These are phyloP conservation scores for Picea mariana DNA, from an alignment of 83 land plant genomes.

Conservation along the genomic window DNA sequence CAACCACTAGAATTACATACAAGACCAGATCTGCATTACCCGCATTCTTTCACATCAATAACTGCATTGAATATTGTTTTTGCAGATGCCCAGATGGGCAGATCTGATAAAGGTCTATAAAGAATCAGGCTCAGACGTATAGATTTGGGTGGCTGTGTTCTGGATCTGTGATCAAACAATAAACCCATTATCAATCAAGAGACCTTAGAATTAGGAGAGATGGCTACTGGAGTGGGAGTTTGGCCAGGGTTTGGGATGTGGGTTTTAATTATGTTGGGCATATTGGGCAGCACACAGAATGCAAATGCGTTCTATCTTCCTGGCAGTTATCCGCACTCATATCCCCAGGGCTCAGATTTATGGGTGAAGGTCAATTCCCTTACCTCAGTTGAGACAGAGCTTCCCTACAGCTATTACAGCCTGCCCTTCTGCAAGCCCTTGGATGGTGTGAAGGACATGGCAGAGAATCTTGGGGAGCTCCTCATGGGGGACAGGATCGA, in stretches of 20 bases:
- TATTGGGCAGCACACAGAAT: slow-evolving; percentile 4
- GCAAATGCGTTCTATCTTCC: slow-evolving; percentile 64
- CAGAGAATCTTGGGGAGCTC: too few relatives aligned
- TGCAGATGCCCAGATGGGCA: neutral
- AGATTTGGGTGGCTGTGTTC: slow-evolving; percentile 3
- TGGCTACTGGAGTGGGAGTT: neutral
- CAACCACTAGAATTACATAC: neutral
- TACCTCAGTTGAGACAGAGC: slow-evolving; percentile 73
- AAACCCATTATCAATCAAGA: neutral
- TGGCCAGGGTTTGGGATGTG: neutral
- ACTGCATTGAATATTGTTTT: neutral
- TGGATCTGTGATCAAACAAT: slow-evolving; percentile 6
- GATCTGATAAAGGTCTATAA: neutral
- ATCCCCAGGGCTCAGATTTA: slow-evolving; percentile 28
- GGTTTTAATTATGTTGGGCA: slow-evolving; percentile 6
- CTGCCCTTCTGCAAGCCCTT: slow-evolving; percentile 66
- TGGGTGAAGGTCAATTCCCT: slow-evolving; percentile 71
- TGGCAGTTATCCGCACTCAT: slow-evolving; percentile 63
- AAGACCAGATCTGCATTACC: neutral
- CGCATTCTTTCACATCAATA: neutral
- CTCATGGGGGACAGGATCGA: too few relatives aligned
- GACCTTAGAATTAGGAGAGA: neutral
- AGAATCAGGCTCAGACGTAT: neutral
- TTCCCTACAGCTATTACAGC: slow-evolving; percentile 70
- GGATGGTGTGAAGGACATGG: slow-evolving; percentile 32